Evolutionary conservation across 345 rosid species (phyloP).

Genomic region (Dovyalis caffra): DNA sequence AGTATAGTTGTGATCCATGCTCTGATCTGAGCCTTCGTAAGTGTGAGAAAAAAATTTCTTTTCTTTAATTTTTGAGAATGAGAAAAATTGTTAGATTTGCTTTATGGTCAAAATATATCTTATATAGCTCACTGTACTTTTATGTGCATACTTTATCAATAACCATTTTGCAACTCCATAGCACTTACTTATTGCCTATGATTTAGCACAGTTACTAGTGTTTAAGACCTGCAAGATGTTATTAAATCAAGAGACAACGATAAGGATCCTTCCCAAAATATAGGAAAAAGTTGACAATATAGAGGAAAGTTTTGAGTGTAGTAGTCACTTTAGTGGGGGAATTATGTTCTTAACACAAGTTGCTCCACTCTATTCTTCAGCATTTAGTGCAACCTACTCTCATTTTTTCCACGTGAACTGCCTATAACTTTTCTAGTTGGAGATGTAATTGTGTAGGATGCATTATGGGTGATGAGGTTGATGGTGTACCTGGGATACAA

Average conservation of each 20-base stretch:
- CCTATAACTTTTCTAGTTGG: neutral
- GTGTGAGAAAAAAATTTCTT: constrained; percentile 26
- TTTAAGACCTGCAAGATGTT: too few relatives aligned
- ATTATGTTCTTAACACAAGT: neutral
- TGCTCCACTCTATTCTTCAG: neutral
- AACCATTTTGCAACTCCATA: neutral
- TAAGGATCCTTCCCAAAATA: neutral
- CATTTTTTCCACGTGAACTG: neutral
- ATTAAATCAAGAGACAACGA: neutral
- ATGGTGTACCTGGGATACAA: constrained; percentile 89
- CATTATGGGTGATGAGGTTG: constrained; percentile 87
- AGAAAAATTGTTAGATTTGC: too few relatives aligned
- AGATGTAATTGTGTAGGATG: constrained; percentile 51
- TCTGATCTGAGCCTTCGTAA: constrained; percentile 88
- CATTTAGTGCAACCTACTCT: neutral
- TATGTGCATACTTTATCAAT: neutral
- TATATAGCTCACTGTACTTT: neutral
- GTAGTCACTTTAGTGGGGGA: neutral
- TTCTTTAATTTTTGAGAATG: neutral
- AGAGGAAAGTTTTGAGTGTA: neutral
- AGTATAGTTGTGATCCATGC: constrained; percentile 73
- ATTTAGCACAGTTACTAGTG: neutral
- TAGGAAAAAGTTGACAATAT: neutral
- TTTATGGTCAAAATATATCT: neutral
- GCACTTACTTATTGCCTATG: neutral